Conservation (phyloP, 257 asterid genomes). For the Solanum sejunctum region DNA sequence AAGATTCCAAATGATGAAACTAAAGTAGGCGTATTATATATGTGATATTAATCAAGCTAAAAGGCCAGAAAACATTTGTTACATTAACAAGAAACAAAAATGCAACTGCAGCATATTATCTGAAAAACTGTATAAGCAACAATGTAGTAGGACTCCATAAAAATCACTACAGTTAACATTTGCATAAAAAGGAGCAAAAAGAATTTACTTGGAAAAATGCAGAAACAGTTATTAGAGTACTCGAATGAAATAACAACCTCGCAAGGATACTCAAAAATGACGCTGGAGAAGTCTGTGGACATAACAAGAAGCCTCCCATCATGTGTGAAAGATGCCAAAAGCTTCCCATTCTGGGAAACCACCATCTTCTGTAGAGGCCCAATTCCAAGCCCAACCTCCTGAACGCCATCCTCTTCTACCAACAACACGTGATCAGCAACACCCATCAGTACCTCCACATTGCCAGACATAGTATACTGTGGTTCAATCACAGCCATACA, state of each 20-base stretch:
- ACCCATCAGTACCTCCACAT: slow-evolving; percentile 83
- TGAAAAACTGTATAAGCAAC: background rate
- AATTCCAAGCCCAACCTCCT: slow-evolving; percentile 48
- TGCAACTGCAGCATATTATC: background rate
- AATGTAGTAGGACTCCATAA: background rate
- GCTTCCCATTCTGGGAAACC: slow-evolving; percentile 76
- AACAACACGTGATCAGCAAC: slow-evolving; percentile 71
- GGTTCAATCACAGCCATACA: slow-evolving; percentile 98
- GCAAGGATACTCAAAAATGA: slow-evolving; percentile 59
- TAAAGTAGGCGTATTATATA: background rate
- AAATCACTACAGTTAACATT: background rate
- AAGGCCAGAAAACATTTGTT: background rate
- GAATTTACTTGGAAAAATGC: background rate
- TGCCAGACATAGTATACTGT: slow-evolving; percentile 80
- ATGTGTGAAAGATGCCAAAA: slow-evolving; percentile 67
- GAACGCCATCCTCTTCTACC: slow-evolving; percentile 87
- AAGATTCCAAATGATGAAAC: background rate
- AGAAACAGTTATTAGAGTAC: background rate
- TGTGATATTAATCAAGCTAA: background rate
- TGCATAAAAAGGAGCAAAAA: background rate
- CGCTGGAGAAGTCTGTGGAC: slow-evolving; percentile 62
- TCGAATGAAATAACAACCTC: slow-evolving; percentile 39
- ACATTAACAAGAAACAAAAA: background rate
- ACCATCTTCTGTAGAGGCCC: slow-evolving; percentile 95
- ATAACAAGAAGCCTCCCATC: slow-evolving; percentile 89